Evolutionary conservation across 192 early-diverging fungal species (phyloP).

Genomic region (Radiomyces spectabilis): DNA sequence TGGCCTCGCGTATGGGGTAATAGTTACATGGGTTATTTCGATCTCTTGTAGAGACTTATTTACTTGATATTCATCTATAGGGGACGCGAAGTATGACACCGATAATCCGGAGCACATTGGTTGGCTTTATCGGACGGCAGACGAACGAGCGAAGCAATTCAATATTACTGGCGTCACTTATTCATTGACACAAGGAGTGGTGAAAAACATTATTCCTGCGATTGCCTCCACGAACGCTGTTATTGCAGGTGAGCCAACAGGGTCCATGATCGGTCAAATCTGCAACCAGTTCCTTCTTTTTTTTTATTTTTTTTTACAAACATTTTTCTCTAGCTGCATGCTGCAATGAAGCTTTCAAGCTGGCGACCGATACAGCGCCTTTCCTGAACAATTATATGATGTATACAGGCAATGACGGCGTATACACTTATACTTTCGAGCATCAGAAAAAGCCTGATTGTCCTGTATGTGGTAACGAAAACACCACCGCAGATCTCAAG

Average conservation of each 20-base stretch:
- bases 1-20: conserved; percentile 70
- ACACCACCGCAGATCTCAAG: conserved; percentile 40
- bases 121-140: conserved; percentile 66
- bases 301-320: neutral
- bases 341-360: conserved; percentile 92
- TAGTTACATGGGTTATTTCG: too few relatives aligned
- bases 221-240: conserved; percentile 90
- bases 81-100: conserved; percentile 62
- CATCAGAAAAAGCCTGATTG: conserved; percentile 80
- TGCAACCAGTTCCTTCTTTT: conserved; percentile 4
- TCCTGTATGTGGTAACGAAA: conserved; percentile 79
- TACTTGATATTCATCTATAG: neutral
- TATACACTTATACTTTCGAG: conserved; percentile 87
- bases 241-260: conserved; percentile 47
- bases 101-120: conserved; percentile 72
- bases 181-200: conserved; percentile 89
- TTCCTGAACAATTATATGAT: conserved; percentile 94
- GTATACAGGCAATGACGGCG: conserved; percentile 86
- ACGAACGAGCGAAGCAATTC: conserved; percentile 65
- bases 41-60: too few relatives aligned
- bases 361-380: conserved; percentile 70
- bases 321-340: conserved; percentile 60
- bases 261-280: too few relatives aligned
- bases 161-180: conserved; percentile 87
- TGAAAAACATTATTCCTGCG: conserved; percentile 98